Conservation (phyloP, 2,329 filamentous ascomycete species). For the Biscogniauxia marginata region DNA sequence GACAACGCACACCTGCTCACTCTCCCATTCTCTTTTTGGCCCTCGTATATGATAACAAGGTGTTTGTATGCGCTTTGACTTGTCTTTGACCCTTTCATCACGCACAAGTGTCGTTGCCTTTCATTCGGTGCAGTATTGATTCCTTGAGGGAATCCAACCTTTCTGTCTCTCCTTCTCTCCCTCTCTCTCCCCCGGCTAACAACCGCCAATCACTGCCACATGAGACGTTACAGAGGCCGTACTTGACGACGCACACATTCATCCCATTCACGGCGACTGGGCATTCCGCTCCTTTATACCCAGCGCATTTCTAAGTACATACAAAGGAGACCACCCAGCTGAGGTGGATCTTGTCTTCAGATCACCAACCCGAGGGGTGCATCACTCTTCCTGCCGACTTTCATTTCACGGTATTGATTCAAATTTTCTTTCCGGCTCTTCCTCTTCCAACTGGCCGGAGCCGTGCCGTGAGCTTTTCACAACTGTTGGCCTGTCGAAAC, state of each 20-base stretch:
- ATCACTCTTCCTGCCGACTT: too few species aligned
- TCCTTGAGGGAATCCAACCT: not conserved
- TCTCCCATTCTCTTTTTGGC: not conserved
- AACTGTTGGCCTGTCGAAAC: constrained; percentile 34
- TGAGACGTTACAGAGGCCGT: constrained; percentile 16
- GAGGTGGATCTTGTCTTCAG: too few species aligned
- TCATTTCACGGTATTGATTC: not conserved
- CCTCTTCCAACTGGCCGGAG: constrained; percentile 1
- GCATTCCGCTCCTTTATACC: constrained; percentile 15
- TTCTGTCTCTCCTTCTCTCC: too few species aligned
- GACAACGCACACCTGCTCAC: not conserved
- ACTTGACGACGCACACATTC: constrained; percentile 5
- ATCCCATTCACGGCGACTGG: constrained; percentile 7
- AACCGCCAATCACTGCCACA: constrained; percentile 8
- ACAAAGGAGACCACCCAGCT: not conserved
- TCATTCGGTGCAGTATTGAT: not conserved
- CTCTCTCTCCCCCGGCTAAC: not conserved
- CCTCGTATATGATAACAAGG: not conserved
- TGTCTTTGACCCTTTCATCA: not conserved
- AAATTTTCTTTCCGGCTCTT: not conserved
- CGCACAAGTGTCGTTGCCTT: not conserved
- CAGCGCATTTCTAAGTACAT: not conserved
- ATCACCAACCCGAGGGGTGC: not conserved
- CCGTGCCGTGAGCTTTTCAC: constrained; percentile 22
- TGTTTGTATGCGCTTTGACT: not conserved